These are phyloP conservation scores for Picochlorum costavermella DNA, from an alignment of 139 green algal genomes.

Conservation along the genomic window DNA sequence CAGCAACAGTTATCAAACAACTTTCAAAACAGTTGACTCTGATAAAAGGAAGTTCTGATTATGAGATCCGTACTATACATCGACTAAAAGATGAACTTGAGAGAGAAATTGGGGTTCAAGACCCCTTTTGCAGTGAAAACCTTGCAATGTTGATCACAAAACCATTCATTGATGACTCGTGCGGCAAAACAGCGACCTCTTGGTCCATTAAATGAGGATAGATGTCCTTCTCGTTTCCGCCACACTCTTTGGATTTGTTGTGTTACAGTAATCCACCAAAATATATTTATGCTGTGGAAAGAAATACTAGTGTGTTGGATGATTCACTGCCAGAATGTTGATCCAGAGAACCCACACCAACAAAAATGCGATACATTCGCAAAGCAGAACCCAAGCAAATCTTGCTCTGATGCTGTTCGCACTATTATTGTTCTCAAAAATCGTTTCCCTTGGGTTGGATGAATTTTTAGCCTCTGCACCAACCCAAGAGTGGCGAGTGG, in stretches of 20 bases:
- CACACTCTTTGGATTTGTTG: too few relatives aligned
- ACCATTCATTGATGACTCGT: conserved; percentile 21
- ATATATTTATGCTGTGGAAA: too few relatives aligned
- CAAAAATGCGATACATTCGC: too few relatives aligned
- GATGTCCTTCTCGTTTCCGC: not conserved
- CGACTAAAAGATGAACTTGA: conserved; percentile 37
- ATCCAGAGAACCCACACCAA: too few relatives aligned
- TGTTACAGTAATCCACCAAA: too few relatives aligned
- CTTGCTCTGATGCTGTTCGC: too few relatives aligned
- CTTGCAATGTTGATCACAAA: conserved; percentile 23
- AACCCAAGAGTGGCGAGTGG: conserved; percentile 23
- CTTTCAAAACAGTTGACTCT: too few relatives aligned
- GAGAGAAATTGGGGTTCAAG: conserved; percentile 46
- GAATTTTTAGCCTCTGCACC: not conserved
- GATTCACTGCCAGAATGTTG: too few relatives aligned
- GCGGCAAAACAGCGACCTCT: not conserved
- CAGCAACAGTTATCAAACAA: not conserved
- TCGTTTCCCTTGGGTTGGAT: too few relatives aligned
- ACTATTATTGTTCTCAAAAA: too few relatives aligned
- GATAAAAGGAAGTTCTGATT: not conserved
- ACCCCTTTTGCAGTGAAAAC: conserved; percentile 62
- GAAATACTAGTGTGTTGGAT: too few relatives aligned
- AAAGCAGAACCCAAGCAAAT: too few relatives aligned
- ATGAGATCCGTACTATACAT: not conserved
- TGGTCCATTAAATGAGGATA: not conserved